These are phyloP conservation scores for Ogataea polymorpha DNA, from an alignment of 805 yeast genomes.

Conservation along the genomic window DNA sequence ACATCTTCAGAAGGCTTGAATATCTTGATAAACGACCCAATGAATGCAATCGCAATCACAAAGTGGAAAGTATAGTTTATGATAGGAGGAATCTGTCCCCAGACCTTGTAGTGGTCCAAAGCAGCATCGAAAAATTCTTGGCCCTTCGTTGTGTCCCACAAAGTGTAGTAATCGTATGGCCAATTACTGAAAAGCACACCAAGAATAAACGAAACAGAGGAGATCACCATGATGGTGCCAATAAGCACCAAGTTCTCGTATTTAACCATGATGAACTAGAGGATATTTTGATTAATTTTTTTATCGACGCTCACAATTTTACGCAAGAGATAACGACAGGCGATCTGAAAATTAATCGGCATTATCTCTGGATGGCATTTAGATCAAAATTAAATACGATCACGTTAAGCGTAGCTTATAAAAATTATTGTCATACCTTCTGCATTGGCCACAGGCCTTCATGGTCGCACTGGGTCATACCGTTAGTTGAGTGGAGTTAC, in stretches of 20 bases:
- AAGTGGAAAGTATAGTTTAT: slow-evolving; percentile 62
- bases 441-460: neutral
- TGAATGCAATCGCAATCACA: slow-evolving; percentile 60
- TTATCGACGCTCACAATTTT: neutral
- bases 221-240: slow-evolving; percentile 26
- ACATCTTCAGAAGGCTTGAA: slow-evolving; percentile 85
- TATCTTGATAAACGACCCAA: slow-evolving; percentile 72
- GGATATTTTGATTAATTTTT: neutral
- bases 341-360: neutral
- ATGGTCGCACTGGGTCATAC: too few relatives aligned
- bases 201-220: slow-evolving; percentile 66
- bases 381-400: slow-evolving; percentile 1
- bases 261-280: slow-evolving; percentile 19
- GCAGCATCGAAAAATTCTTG: slow-evolving; percentile 58
- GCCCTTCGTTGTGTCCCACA: slow-evolving; percentile 58
- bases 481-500: neutral
- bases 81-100: slow-evolving; percentile 63
- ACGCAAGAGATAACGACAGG: slow-evolving; percentile 6
- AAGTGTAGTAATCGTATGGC: slow-evolving; percentile 75
- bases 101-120: slow-evolving; percentile 65
- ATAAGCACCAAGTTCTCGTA: slow-evolving; percentile 35
- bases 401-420: slow-evolving; percentile 7
- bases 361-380: neutral
- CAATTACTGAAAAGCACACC: slow-evolving; percentile 78
- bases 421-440: neutral